These are phyloP conservation scores for Yamadazyma taylorii DNA, from an alignment of 1,139 yeast genomes.

Conservation along the genomic window DNA sequence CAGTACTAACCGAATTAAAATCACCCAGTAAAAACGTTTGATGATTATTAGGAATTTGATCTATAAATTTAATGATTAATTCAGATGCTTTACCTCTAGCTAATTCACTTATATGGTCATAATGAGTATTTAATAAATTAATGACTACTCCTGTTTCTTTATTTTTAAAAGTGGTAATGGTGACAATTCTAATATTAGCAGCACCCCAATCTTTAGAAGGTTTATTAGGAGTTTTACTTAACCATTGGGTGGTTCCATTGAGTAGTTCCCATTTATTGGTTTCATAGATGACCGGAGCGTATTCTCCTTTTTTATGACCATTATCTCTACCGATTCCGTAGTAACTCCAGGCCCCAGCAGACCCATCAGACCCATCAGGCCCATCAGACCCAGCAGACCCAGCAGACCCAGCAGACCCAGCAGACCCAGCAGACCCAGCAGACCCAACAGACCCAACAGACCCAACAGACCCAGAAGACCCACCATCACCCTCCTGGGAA, in stretches of 20 bases:
- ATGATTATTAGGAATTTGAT: constrained; percentile 24
- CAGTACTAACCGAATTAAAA: constrained; percentile 13
- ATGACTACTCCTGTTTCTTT: constrained; percentile 22
- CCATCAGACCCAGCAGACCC: too few species aligned
- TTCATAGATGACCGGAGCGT: constrained; percentile 44
- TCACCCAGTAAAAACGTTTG: constrained; percentile 34
- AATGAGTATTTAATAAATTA: constrained; percentile 42
- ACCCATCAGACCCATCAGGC: too few species aligned
- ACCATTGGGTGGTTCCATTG: constrained; percentile 42
- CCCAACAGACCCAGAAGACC: too few species aligned
- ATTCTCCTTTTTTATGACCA: constrained; percentile 43
- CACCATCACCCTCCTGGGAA: constrained; percentile 7
- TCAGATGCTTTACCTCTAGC: constrained; percentile 32
- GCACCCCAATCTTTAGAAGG: constrained; percentile 47
- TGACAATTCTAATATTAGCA: constrained; percentile 41
- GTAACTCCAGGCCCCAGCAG: too few species aligned
- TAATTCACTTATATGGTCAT: constrained; percentile 40
- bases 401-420: too few species aligned
- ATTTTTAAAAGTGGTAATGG: constrained; percentile 34
- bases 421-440: too few species aligned
- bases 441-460: too few species aligned
- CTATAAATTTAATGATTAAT: constrained; percentile 33
- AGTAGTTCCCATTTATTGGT: constrained; percentile 27
- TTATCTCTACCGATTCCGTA: constrained; percentile 50
- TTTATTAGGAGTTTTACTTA: constrained; percentile 38